Evolutionary conservation across 805 yeast species (phyloP).

Genomic region (Myxozyma monticola): DNA sequence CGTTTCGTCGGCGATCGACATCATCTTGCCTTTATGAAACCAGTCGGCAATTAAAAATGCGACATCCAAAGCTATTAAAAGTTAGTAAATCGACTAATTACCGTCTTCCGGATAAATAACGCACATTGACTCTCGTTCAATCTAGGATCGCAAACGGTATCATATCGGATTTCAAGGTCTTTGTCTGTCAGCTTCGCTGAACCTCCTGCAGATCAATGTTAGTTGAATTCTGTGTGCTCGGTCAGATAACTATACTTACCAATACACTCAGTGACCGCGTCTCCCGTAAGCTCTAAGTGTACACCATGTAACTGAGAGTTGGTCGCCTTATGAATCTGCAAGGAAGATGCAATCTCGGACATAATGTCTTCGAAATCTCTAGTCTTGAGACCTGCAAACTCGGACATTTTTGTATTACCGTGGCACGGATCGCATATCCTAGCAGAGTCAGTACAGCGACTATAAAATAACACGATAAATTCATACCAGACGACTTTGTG

Average conservation of each 20-base stretch:
- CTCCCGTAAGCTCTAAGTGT: constrained; percentile 47
- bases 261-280: constrained; percentile 47
- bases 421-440: constrained; percentile 47
- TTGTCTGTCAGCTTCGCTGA: constrained; percentile 42
- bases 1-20: constrained; percentile 18
- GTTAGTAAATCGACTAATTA: neutral
- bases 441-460: no score
- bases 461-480: neutral
- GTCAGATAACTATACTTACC: constrained; percentile 31
- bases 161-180: constrained; percentile 43
- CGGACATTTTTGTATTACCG: constrained; percentile 46
- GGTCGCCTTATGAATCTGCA: constrained; percentile 40
- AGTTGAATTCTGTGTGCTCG: neutral
- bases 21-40: constrained; percentile 30
- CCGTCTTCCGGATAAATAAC: constrained; percentile 2
- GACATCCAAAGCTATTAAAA: constrained; percentile 39
- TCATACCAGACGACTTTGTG: constrained; percentile 45
- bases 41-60: constrained; percentile 46
- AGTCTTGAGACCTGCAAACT: constrained; percentile 43
- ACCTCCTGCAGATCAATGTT: constrained; percentile 31
- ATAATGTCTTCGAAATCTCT: constrained; percentile 47
- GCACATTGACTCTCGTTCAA: constrained; percentile 41
- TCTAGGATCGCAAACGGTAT: constrained; percentile 48
- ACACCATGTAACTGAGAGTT: constrained; percentile 43
- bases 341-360: constrained; percentile 41